A percentile compares a stretch with the other conserved stretches of the same genome.
Conservation (phyloP, 495 filamentous ascomycete species). For the Cryomyces minteri region DNA sequence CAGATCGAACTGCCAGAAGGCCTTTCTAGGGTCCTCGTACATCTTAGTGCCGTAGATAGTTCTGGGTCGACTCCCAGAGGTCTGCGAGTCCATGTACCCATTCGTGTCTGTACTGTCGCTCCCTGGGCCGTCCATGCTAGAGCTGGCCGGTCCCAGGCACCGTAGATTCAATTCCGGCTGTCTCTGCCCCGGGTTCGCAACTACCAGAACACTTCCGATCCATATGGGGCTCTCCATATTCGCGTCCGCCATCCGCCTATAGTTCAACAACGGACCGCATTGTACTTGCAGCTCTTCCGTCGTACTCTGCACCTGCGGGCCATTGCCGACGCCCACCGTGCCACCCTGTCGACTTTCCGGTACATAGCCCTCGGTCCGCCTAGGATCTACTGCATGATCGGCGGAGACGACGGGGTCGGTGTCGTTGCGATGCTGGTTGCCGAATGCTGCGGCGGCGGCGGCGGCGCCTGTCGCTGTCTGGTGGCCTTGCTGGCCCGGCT, state of each 20-base stretch:
- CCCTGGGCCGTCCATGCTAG: no score
- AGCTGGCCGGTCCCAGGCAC: constrained; percentile 22
- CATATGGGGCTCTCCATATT: constrained; percentile 31
- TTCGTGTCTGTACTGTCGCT: constrained; percentile 2
- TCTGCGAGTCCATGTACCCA: background rate
- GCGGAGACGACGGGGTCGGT: background rate
- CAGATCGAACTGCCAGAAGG: constrained; percentile 68
- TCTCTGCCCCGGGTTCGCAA: constrained; percentile 44
- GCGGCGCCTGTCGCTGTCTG: background rate
- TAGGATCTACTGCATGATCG: background rate
- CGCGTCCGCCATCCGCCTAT: constrained; percentile 56
- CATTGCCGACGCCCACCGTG: constrained; percentile 10
- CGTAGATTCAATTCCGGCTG: constrained; percentile 31
- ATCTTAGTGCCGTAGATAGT: constrained; percentile 39
- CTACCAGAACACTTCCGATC: constrained; percentile 71
- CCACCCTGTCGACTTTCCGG: constrained; percentile 1
- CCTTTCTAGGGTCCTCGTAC: constrained; percentile 59
- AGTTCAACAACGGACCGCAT: constrained; percentile 71
- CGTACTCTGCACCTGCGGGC: constrained; percentile 13
- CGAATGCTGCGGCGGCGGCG: background rate
- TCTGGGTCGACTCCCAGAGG: constrained; percentile 4
- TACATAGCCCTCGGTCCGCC: background rate
- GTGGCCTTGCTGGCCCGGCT: background rate
- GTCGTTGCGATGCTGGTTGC: background rate
- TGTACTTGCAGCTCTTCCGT: constrained; percentile 35